These are phyloP conservation scores for Amanita jacksonii DNA, from an alignment of 768 basidiomycete species.

Conservation along the genomic window DNA sequence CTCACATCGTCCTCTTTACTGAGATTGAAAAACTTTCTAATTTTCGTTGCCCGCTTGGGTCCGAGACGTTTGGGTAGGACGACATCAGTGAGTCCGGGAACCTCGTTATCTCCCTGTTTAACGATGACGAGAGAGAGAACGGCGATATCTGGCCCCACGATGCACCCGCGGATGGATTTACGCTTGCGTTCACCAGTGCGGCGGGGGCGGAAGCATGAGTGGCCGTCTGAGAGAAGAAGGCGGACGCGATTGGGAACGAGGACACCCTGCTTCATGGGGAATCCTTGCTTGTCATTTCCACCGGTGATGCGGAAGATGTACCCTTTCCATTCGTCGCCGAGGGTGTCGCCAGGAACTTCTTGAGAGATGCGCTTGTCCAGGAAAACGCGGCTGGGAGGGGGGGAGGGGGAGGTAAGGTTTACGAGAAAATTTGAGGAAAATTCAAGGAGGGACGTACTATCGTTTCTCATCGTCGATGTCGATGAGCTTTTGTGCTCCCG, in stretches of 20 bases:
- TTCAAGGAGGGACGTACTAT: constrained; percentile 50
- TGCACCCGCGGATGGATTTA: constrained; percentile 98
- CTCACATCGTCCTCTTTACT: constrained; percentile 97
- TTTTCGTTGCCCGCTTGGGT: constrained; percentile 96
- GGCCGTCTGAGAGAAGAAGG: constrained; percentile 90
- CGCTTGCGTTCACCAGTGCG: constrained; percentile 95
- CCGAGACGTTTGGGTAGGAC: constrained; percentile 93
- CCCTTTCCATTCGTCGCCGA: constrained; percentile 96
- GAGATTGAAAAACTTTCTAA: constrained; percentile 95
- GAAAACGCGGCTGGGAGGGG: constrained; percentile 68
- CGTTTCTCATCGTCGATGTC: constrained; percentile 89
- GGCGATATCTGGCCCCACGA: constrained; percentile 93
- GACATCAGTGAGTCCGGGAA: constrained; percentile 86
- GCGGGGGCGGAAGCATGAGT: constrained; percentile 95
- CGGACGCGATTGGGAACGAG: constrained; percentile 89
- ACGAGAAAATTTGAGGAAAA: neutral
- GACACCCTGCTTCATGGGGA: constrained; percentile 99
- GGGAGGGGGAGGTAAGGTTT: neutral
- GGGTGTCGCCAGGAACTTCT: constrained; percentile 83
- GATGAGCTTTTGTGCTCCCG: constrained; percentile 93
- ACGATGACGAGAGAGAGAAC: constrained; percentile 91
- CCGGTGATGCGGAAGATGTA: constrained; percentile 96
- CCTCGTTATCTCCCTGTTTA: constrained; percentile 88
- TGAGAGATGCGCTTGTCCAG: constrained; percentile 96
- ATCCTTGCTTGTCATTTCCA: constrained; percentile 98